These are phyloP conservation scores for Cytospora mali DNA, from an alignment of 2,329 filamentous ascomycete species.

Conservation along the genomic window DNA sequence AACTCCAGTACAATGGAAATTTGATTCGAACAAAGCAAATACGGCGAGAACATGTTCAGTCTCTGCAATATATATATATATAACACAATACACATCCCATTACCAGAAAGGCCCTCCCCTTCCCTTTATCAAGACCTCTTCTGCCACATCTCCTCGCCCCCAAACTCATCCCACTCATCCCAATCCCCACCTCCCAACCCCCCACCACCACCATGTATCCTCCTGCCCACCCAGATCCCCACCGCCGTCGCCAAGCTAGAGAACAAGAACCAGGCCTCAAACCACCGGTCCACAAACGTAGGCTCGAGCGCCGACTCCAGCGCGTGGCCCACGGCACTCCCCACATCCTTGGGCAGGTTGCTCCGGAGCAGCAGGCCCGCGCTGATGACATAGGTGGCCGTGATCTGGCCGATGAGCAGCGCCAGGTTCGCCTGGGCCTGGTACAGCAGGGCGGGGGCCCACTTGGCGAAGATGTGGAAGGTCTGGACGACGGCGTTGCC, in stretches of 20 bases:
- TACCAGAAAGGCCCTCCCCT: not conserved
- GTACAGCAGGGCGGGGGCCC: constrained; percentile 70
- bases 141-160: constrained; percentile 69
- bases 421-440: constrained; percentile 78
- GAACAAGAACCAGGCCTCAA: constrained; percentile 81
- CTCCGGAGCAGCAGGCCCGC: constrained; percentile 75
- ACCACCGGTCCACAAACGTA: constrained; percentile 78
- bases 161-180: constrained; percentile 64
- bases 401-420: constrained; percentile 77
- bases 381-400: constrained; percentile 83
- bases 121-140: constrained; percentile 60
- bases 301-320: constrained; percentile 75
- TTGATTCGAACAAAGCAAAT: not conserved
- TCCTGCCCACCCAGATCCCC: constrained; percentile 74
- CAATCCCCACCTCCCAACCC: constrained; percentile 44
- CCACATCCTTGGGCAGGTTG: constrained; percentile 76
- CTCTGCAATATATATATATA: not conserved
- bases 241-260: constrained; percentile 66
- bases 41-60: not conserved
- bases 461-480: constrained; percentile 76
- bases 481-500: constrained; percentile 86
- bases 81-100: not conserved
- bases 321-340: constrained; percentile 75
- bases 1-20: not conserved
- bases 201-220: constrained; percentile 49